A percentile compares a stretch with the other conserved stretches of the same genome.
These are phyloP conservation scores for Thinopyrum elongatum DNA, from an alignment of 176 grass and related monocot species.

Conservation along the genomic window DNA sequence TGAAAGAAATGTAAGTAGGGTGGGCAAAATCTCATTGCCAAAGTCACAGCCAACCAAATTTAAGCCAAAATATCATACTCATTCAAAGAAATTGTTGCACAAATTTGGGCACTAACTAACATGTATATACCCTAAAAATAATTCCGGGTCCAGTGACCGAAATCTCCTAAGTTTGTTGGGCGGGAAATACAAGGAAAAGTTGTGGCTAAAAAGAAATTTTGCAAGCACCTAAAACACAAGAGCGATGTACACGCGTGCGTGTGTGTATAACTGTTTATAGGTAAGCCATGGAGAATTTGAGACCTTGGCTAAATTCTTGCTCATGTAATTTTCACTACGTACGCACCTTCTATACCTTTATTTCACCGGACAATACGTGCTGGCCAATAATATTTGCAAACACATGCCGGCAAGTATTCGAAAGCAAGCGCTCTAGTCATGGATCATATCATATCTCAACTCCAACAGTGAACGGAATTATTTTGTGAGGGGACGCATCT, in stretches of 20 bases:
- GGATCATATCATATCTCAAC: constrained; percentile 13
- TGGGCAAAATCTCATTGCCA: too few relatives aligned
- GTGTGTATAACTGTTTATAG: too few relatives aligned
- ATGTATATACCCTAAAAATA: background rate
- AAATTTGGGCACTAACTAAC: too few relatives aligned
- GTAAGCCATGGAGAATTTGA: background rate
- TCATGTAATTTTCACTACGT: background rate
- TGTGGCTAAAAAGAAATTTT: too few relatives aligned
- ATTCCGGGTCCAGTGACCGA: background rate
- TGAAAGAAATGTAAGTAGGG: background rate
- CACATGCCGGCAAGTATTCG: background rate
- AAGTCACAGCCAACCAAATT: too few relatives aligned
- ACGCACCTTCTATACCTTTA: constrained; percentile 4
- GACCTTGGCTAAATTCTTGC: background rate
- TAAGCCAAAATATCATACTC: too few relatives aligned
- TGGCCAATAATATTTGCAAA: constrained; percentile 16
- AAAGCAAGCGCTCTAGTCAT: background rate
- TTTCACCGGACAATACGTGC: background rate
- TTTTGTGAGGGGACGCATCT: constrained; percentile 9
- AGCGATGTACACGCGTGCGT: too few relatives aligned
- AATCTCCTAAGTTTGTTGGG: too few relatives aligned
- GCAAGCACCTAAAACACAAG: too few relatives aligned
- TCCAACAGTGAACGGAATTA: constrained; percentile 15
- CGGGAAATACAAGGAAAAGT: background rate
- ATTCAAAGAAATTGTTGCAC: too few relatives aligned